Evolutionary conservation across 2,329 filamentous ascomycete species (phyloP).

Genomic region (Arthroderma sp.): DNA sequence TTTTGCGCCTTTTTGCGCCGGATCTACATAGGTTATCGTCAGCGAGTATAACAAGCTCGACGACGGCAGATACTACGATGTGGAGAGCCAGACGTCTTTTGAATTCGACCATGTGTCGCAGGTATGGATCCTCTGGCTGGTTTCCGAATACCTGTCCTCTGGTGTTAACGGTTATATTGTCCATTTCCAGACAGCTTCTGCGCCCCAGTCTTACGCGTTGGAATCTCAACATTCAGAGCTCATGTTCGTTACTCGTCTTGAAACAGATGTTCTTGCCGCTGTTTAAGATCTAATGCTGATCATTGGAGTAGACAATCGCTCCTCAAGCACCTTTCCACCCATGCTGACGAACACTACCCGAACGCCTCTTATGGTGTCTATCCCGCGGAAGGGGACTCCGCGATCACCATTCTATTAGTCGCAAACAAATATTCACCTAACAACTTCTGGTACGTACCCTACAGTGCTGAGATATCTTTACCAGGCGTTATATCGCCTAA

Average conservation of each 20-base stretch:
- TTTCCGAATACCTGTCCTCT: conserved; percentile 7
- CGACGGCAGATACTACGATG: conserved; percentile 75
- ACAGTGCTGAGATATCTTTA: not conserved
- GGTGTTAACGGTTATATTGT: not conserved
- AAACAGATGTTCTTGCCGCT: not conserved
- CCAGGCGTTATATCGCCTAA: not conserved
- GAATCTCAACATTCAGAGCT: conserved; percentile 67
- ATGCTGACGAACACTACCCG: conserved; percentile 81
- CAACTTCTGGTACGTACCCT: conserved; percentile 68
- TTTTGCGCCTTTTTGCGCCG: not conserved
- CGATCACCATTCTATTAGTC: conserved; percentile 70
- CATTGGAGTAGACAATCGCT: conserved; percentile 56
- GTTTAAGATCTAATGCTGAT: not conserved
- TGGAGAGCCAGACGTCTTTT: conserved; percentile 78
- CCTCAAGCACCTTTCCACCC: conserved; percentile 59
- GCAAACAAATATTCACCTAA: conserved; percentile 96
- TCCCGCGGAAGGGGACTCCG: conserved; percentile 60
- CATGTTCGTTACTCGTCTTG: conserved; percentile 45
- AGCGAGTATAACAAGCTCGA: conserved; percentile 76
- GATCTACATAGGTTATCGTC: conserved; percentile 41
- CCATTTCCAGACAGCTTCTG: conserved; percentile 59
- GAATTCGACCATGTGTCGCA: conserved; percentile 73
- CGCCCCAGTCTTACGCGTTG: conserved; percentile 62
- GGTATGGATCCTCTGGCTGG: conserved; percentile 28
- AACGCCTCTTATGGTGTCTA: conserved; percentile 70